Base-by-base conservation (phyloP, 2,329 filamentous ascomycete genomes). In the Fusarium sp. region DNA sequence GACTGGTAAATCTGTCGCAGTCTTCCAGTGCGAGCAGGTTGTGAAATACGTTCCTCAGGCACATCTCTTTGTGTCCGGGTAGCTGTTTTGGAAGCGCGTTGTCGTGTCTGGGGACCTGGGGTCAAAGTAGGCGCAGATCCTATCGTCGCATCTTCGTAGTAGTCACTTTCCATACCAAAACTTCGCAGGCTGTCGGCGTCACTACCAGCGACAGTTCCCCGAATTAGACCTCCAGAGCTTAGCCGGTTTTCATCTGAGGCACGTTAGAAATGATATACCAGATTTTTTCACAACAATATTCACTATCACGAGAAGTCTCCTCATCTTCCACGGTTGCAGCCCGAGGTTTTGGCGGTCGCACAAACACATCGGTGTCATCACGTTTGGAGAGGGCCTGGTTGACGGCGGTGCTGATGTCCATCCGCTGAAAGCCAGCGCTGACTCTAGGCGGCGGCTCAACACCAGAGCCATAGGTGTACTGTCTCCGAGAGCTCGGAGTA, bases 391-490 rank as follows among this genome's bases (percentile, higher is more conserved):
- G 68, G 15, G 77, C 80, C 14, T 76, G 73, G 11, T 74, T 76
- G 35, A 83, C 79, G 9, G 81, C 82, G 54, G 69, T 77, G 61
- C 75, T 75, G 20, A 83, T 67, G 45, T 79, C 74, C 68, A 78
- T 72, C 20, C 72, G 66, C 27, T 76, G 76, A 7, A 71, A 32
- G 76, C 80, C 63, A 69, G 69, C 62, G 56, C 67, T 70, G 38
- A 69, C 58, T 68, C 77, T 71, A 38, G 79, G 79, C 20, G 73
- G 72, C 3, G 83, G 83, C 59, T 84, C 83, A 33, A 72, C 79
- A n/a, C 66, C 81, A 37, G 83, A 81, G 37, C 83, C 83, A 72
- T 84, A 84, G 1, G 81, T 79, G 65, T 84, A 84, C 68, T 84
- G 82, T 43, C 82, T 78, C 33, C 82, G 77, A 12, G 81, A 78